Evolutionary conservation across 495 filamentous ascomycete genomes (phyloP).

Genomic region (Annulohypoxylon stygium): DNA sequence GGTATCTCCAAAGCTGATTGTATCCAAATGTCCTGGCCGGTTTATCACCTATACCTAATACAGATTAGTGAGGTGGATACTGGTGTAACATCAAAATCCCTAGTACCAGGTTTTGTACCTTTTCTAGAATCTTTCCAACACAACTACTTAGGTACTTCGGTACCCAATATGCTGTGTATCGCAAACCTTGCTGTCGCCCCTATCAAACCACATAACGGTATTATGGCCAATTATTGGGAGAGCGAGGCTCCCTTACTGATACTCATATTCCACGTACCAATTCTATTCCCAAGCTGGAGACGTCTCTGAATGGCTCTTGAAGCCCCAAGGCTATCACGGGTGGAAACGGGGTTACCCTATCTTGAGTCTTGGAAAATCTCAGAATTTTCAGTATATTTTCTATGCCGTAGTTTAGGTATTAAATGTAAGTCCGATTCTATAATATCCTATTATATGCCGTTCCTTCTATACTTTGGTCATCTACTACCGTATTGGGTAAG

Average conservation of each 20-base stretch:
- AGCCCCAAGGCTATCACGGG: too few species aligned
- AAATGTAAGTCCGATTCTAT: background rate
- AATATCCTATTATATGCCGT: background rate
- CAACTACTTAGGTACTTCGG: background rate
- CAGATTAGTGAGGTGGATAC: constrained; percentile 13
- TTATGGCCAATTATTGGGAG: too few species aligned
- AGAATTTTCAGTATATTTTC: too few species aligned
- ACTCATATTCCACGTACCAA: too few species aligned
- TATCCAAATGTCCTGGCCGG: constrained; percentile 18
- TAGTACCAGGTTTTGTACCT: background rate
- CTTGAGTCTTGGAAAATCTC: background rate
- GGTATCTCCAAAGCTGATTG: constrained; percentile 12
- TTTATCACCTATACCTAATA: constrained; percentile 22
- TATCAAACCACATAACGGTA: background rate
- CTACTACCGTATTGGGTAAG: background rate
- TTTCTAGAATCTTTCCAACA: background rate
- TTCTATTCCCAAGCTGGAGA: too few species aligned
- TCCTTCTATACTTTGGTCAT: background rate
- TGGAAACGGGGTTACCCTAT: too few species aligned
- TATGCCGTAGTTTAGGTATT: too few species aligned
- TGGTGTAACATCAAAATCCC: background rate
- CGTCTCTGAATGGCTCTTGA: too few species aligned
- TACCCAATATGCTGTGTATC: background rate
- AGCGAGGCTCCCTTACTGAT: too few species aligned
- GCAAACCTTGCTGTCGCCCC: background rate